Evolutionary conservation across 2,329 filamentous ascomycete species (phyloP), one percentile per base, ranked within the genome.

Genomic region (Pseudogymnoascus sp.): DNA sequence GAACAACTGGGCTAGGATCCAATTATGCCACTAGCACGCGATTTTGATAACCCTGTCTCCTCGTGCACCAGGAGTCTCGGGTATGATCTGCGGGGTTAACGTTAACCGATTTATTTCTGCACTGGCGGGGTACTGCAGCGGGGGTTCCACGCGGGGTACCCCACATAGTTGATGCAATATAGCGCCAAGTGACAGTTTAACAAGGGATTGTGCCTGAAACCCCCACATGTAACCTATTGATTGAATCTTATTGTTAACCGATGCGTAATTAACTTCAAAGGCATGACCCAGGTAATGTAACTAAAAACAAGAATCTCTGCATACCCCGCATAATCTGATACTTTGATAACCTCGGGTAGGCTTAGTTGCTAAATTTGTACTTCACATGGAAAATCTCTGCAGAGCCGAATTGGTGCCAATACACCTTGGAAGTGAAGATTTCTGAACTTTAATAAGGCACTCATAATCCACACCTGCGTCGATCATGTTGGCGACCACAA

Each of bases 321-420:
- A 54, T 30, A 32, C 43, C 43, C 43, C 43, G 43, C 43, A 18
- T 54, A 14, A 54, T 54, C 25, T 30, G 9, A 32, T 54, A 30
- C n/a, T 32, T 32, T n/a, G 18, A 32, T 54, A 54, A 54, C 43
- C 43, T 54, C 43, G 43, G 43, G 43, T 54, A 54, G 43, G 43
- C 43, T 32, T 54, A 54, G 43, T 32, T 54, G 25, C 25, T 32
- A 18, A 18, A 54, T 32, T 54, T 9, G 28, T 18, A 54, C 6
- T 54, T 30, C 43, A 54, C 43, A 54, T 54, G 43, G 43, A 32
- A 54, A 54, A 32, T 54, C 8, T 54, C 9, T 32, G 1, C 0
- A 54, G n/a, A 54, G 25, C 43, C 43, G 43, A 54, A 32, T 32
- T 54, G 43, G 43, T 54, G 25, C 2, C 2, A 54, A 32, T 32